A percentile compares a stretch with the other conserved stretches of the same genome.
phyloP scores from a whole-genome alignment of 2,329 filamentous ascomycete species.

The Cryphonectria parasitica region DNA sequence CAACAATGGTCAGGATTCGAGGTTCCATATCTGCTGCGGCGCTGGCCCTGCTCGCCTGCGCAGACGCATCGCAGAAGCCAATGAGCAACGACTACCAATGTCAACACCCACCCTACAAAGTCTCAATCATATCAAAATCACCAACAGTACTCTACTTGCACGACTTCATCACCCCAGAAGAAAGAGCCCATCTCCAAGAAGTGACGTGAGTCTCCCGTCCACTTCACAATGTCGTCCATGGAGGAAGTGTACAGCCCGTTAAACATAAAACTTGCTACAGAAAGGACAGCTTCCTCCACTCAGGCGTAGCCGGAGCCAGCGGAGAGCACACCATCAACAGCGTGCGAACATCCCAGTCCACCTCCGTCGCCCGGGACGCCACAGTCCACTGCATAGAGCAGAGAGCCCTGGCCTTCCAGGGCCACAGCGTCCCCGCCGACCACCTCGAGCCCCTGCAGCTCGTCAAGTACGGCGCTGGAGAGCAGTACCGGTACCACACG shows the following conservation, averaged over 20 bases:
- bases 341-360: slow-evolving; percentile 44
- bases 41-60: not conserved
- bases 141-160: slow-evolving; percentile 46
- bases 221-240: not conserved
- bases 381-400: slow-evolving; percentile 44
- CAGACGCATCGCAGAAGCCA: slow-evolving; percentile 33
- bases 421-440: slow-evolving; percentile 40
- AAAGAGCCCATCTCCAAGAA: slow-evolving; percentile 39
- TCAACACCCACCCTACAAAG: slow-evolving; percentile 39
- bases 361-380: slow-evolving; percentile 41
- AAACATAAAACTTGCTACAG: slow-evolving; percentile 30
- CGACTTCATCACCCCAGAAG: slow-evolving; percentile 42
- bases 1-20: not conserved
- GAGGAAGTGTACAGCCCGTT: not conserved
- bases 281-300: slow-evolving; percentile 42
- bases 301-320: slow-evolving; percentile 38
- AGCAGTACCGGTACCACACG: slow-evolving; percentile 47
- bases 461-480: slow-evolving; percentile 43
- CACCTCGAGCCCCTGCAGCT: slow-evolving; percentile 46
- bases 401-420: slow-evolving; percentile 44
- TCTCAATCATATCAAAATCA: slow-evolving; percentile 41
- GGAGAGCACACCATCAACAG: slow-evolving; percentile 37
- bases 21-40: not conserved
- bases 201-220: not conserved
- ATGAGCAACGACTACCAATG: slow-evolving; percentile 33